These are phyloP conservation scores for Carex parvula DNA, from an alignment of 176 grass and related monocot genomes.

Conservation along the genomic window DNA sequence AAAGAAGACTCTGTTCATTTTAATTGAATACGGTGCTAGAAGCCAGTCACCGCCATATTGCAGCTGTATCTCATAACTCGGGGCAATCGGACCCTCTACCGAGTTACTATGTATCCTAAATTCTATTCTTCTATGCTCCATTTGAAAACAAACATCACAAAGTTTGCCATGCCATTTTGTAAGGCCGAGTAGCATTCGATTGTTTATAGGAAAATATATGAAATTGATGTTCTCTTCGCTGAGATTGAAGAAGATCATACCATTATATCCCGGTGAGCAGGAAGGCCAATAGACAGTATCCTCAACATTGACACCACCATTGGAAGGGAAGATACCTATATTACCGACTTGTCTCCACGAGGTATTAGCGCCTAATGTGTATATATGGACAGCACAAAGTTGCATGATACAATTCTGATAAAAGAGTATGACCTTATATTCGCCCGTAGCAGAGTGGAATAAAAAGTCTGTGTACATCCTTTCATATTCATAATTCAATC, in stretches of 20 bases:
- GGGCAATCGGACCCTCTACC: background rate
- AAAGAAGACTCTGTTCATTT: background rate
- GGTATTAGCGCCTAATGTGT: background rate
- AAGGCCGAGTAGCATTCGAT: background rate
- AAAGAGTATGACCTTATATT: constrained; percentile 1
- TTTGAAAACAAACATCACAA: background rate
- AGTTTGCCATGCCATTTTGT: background rate
- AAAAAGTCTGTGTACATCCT: background rate
- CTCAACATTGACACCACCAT: background rate
- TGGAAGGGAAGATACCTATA: background rate
- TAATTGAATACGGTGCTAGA: background rate
- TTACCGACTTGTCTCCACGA: background rate
- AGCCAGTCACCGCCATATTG: background rate
- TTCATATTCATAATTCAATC: background rate
- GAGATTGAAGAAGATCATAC: background rate
- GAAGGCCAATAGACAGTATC: background rate
- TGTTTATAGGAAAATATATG: background rate
- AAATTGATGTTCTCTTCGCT: background rate
- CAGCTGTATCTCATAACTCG: background rate
- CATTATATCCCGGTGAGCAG: background rate
- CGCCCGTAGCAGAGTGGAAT: background rate
- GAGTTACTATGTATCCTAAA: background rate
- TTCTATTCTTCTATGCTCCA: background rate
- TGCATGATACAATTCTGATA: background rate
- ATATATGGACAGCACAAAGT: background rate